Conservation (phyloP, 768 basidiomycete species). For the Trametes elegans region DNA sequence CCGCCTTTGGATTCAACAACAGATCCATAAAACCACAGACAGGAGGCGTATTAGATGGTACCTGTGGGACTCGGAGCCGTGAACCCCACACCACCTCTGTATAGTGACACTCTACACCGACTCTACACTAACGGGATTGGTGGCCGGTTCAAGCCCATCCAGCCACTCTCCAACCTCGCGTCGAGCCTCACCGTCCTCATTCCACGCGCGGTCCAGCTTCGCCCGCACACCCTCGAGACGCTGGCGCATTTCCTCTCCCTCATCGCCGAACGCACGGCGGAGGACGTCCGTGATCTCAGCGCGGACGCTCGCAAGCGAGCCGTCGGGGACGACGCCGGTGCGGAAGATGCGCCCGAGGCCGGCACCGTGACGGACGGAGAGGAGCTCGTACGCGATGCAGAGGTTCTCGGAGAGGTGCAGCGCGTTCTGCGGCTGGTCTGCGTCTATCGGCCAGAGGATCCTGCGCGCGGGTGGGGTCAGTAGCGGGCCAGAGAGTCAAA, state of each 20-base stretch:
- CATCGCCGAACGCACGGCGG: constrained; percentile 22
- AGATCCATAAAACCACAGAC: too few species aligned
- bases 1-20: too few species aligned
- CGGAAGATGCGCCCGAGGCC: constrained; percentile 8
- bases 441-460: constrained; percentile 24
- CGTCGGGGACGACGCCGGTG: too few species aligned
- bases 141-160: neutral
- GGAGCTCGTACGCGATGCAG: constrained; percentile 28
- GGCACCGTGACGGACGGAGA: constrained; percentile 24
- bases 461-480: neutral
- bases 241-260: constrained; percentile 25
- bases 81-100: too few species aligned
- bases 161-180: constrained; percentile 4
- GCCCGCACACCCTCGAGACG: constrained; percentile 12
- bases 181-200: constrained; percentile 3
- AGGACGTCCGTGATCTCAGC: constrained; percentile 22
- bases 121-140: neutral
- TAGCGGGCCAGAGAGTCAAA: neutral
- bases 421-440: constrained; percentile 26
- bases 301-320: too few species aligned
- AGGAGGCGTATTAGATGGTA: too few species aligned
- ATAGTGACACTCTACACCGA: neutral
- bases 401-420: constrained; percentile 23
- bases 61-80: too few species aligned
- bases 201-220: constrained; percentile 7